phyloP scores from a whole-genome alignment of 2,329 filamentous ascomycete genomes.

The Trichoderma asperellum region DNA sequence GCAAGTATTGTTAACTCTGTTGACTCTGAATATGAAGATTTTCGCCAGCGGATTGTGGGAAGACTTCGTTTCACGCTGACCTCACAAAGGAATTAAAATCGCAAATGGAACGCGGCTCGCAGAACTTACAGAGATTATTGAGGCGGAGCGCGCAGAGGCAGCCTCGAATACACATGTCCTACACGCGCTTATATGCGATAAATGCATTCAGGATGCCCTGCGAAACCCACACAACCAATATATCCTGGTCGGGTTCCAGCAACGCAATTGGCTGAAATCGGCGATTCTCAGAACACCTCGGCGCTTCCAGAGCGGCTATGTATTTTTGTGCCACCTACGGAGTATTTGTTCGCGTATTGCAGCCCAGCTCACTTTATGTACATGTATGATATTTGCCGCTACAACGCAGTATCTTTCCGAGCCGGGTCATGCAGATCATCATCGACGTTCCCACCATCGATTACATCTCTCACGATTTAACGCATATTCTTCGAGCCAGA shows the following conservation, averaged over 20 bases:
- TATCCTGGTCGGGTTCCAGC: background rate
- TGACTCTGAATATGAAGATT: background rate
- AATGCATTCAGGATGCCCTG: background rate
- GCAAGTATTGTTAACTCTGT: accelerated
- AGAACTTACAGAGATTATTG: background rate
- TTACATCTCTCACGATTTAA: background rate
- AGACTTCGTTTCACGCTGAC: background rate
- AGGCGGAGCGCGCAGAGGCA: background rate
- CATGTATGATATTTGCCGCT: background rate
- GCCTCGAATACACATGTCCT: background rate
- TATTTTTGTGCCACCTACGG: background rate
- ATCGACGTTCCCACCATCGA: background rate
- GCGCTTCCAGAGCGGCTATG: background rate
- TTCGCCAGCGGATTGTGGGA: background rate
- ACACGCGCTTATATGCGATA: background rate
- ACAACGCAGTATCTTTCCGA: background rate
- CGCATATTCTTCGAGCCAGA: no score
- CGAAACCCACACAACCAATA: background rate
- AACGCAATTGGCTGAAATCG: background rate
- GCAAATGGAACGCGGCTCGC: background rate
- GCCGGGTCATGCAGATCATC: background rate
- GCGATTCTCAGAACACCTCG: background rate
- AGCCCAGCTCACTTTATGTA: background rate
- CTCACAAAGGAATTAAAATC: background rate
- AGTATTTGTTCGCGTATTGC: background rate